phyloP scores from a whole-genome alignment of 768 basidiomycete species.

The Serendipita sp. region DNA sequence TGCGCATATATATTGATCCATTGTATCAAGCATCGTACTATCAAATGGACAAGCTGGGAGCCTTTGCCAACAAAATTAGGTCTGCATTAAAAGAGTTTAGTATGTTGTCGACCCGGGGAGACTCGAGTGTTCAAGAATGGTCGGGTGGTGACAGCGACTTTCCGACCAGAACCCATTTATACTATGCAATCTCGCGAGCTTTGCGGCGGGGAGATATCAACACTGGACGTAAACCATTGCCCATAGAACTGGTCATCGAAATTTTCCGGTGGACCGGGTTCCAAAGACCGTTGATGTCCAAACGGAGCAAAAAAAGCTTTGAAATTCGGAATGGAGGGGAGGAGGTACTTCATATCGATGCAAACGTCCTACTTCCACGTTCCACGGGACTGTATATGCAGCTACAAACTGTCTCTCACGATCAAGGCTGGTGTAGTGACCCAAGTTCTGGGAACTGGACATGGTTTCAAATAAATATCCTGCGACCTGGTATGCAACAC shows the following conservation, averaged over 20 bases:
- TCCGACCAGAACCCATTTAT: background rate
- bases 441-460: background rate
- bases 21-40: no score
- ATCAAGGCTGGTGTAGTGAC: conserved; percentile 2
- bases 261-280: background rate
- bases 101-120: background rate
- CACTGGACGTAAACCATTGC: background rate
- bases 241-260: background rate
- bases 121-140: background rate
- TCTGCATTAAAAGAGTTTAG: no score
- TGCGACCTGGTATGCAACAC: background rate
- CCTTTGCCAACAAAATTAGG: no score
- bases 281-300: background rate
- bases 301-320: background rate
- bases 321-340: background rate
- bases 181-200: background rate
- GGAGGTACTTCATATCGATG: background rate
- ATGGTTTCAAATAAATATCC: background rate
- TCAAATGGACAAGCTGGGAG: background rate
- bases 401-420: background rate
- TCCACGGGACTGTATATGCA: background rate
- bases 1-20: no score
- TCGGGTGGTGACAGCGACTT: background rate
- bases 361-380: background rate
- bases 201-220: background rate